Conservation (phyloP, 495 filamentous ascomycete species). For the Xylaria palmicola region DNA sequence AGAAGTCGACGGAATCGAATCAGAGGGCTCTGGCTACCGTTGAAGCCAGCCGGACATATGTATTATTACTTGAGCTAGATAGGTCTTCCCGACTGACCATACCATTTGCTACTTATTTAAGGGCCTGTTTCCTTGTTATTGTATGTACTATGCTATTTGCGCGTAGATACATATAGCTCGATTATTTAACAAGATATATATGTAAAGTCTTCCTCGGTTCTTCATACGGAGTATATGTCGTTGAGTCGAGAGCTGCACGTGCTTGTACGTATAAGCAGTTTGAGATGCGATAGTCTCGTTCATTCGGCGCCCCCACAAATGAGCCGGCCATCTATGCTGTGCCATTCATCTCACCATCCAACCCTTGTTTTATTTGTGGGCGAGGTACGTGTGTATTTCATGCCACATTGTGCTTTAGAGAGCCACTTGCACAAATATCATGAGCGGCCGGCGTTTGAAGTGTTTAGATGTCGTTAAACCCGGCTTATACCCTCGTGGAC, state of each 20-base stretch:
- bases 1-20: neutral
- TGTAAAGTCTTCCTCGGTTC: too few relatives aligned
- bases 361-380: neutral
- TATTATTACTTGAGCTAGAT: neutral
- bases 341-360: neutral
- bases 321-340: neutral
- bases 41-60: neutral
- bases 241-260: too few relatives aligned
- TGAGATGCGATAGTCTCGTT: too few relatives aligned
- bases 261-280: too few relatives aligned
- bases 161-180: neutral
- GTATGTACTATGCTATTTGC: neutral
- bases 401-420: neutral
- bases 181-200: neutral
- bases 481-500: constrained; percentile 6
- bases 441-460: neutral
- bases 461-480: constrained; percentile 3
- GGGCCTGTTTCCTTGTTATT: neutral
- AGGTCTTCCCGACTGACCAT: neutral
- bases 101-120: neutral
- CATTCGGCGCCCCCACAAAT: too few relatives aligned
- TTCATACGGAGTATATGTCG: too few relatives aligned
- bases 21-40: neutral
- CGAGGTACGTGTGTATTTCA: neutral
- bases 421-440: neutral